Base-by-base conservation (phyloP, 2,329 filamentous ascomycete species). In the Orbilia quercus region DNA sequence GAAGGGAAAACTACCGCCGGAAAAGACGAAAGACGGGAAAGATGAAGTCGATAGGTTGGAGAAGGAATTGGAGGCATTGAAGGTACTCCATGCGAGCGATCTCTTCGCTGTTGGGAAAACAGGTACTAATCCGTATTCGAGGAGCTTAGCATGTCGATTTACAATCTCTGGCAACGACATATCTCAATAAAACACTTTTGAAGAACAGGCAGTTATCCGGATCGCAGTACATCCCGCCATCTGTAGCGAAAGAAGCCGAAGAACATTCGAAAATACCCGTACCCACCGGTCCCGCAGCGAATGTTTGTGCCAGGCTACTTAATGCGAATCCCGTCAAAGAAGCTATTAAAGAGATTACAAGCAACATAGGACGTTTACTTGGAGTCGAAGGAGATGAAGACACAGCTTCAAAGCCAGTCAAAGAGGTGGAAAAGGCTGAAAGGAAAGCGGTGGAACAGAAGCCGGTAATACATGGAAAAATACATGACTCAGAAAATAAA, bases 41-140 rank as follows among this genome's bases (percentile, higher is more conserved):
- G 48, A 64, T 57, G 78, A 88, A 77, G 81, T 86, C 20, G 81
- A 82, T 67, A 83, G 90, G 18, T 81, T 93, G 31, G 86, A 91
- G 74, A 84, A 85, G 34, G 90, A 87, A 76, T 83, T 86, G 58
- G 80, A 81, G 31, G 83, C 82, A 11, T 76, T 86, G 60, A 87
- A 87, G 79, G 50, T 57, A 18, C 1, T 36, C 23, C 45, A 31
- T 4, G 31, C 12, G n/a, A 12, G 12, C 34, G 34, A 1, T 12
- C 25, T 22, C 4, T 16, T 18, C 6, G 59, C 6, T 1, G n/a
- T 44, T 25, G 36, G 22, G 23, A 18, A 22, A 64, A 25, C 11
- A 31, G 11, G 44, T n/a, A 28, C 48, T 28, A 51, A 50, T 57
- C 34, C 40, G 12, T 1, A 36, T 16, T 36, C 25, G 50, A 36